phyloP scores from a whole-genome alignment of 441 rosid genomes.

The Pelargonium exstipulatum region DNA sequence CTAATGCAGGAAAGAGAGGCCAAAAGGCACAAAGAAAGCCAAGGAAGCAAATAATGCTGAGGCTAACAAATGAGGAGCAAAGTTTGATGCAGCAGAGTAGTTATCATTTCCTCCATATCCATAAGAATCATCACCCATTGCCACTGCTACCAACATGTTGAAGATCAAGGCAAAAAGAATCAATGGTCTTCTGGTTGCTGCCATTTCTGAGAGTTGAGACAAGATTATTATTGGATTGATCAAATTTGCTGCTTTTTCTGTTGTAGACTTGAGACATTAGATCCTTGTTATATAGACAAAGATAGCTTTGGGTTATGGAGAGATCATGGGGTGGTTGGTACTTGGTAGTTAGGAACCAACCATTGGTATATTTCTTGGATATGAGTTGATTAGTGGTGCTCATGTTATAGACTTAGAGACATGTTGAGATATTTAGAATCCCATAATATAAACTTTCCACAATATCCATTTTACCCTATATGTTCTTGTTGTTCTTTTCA shows the following conservation, averaged over 20 bases:
- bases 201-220: conserved; percentile 6
- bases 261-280: background rate
- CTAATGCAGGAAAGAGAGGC: background rate
- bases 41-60: background rate
- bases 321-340: background rate
- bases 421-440: too few relatives aligned
- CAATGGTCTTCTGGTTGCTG: conserved; percentile 16
- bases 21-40: background rate
- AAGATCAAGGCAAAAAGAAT: conserved; percentile 29
- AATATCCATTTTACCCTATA: too few relatives aligned
- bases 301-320: background rate
- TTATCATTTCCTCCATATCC: background rate
- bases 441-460: too few relatives aligned
- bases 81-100: background rate
- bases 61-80: background rate
- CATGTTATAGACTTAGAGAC: too few relatives aligned
- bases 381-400: too few relatives aligned
- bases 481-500: too few relatives aligned
- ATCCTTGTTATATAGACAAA: conserved; percentile 1
- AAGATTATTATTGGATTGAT: background rate
- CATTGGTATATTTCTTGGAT: too few relatives aligned
- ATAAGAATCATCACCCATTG: conserved; percentile 26
- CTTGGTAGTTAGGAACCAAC: too few relatives aligned
- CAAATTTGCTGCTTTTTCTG: background rate
- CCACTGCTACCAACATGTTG: conserved; percentile 26